Evolutionary conservation across 805 yeast species (phyloP), one percentile per base, ranked within the genome.

Genomic region (Kuraishia borneana): DNA sequence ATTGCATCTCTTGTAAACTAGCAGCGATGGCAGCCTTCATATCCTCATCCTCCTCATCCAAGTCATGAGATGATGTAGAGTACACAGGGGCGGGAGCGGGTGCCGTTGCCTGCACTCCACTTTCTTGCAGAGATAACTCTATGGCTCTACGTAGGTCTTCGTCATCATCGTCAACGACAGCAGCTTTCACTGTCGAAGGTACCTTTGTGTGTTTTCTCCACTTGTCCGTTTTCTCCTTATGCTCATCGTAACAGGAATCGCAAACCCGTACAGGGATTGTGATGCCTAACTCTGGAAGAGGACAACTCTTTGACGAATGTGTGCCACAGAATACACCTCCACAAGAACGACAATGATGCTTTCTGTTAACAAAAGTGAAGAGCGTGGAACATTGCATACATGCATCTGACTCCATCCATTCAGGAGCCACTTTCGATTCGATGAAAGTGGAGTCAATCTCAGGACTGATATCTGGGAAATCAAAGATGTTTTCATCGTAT

Each of bases 331-430:
- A 89, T 0, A 85, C 95, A 3, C 96, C 96, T 18, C 98, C 98
- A 59, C 98, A 92, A 34, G 94, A 81, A 35, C 98, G 70, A 56
- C 98, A 92, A 57, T 92, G 98, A 54, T 92, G 98, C 53, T 89
- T 87, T 49, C 98, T 69, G 53, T 83, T 87, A 39, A 88, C 61
- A 51, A 89, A 69, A 1, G 92, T 65, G 50, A 92, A 92, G 12
- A 77, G 60, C 28, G 67, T 73, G 34, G 94, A 85, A 44, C 96
- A 85, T 36, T 84, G 75, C 96, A 92, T 88, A 56, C 98, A 92
- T 3, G 84, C 84, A 46, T 85, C 95, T 8, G 88, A 81, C 49
- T 92, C 98, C 17, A 83, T 78, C 98, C 98, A 92, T 45, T 87
- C 96, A 0, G 98, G 97, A 2, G 98, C 96, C 4, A 88, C 88